Base-by-base conservation (phyloP, 768 basidiomycete genomes). In the Cyclocybe aegerita region DNA sequence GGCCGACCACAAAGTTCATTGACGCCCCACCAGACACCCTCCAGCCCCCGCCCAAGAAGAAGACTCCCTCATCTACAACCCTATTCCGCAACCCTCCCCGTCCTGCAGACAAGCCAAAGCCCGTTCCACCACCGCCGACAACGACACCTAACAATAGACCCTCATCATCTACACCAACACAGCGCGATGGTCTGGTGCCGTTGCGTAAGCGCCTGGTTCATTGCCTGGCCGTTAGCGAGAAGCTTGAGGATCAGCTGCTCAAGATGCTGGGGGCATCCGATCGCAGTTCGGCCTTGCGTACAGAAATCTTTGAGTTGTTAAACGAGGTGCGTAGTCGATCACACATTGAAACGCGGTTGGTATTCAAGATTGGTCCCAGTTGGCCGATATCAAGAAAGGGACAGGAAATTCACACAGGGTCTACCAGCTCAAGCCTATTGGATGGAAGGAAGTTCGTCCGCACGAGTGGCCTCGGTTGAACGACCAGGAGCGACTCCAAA, bases 391-490 rank as follows among this genome's bases (percentile, higher is more conserved):
- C 23, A 23, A 23, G 23, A 23, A 23, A 23, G 23, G 23, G 23
- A 64, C 68, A 49, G 70, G 70, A 15, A 67, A 72, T 7, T 63
- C 72, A 1, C 44, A 57, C 6, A 70, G 71, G 49, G 58, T 56
- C 0, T 90, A 84, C 75, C 60, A 68, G 31, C 78, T 89, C 52
- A 86, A 81, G 54, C 67, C 74, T 16, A 60, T 65, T 14, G 69
- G 79, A 2, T 90, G 88, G 87, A 72, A 72, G 32, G 83, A 90
- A 59, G 83, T 89, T 17, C 81, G 85, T 5, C 88, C 88, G 0
- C 82, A 75, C 50, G 84, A 82, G 53, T 86, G 79, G 75, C 69
- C 74, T 0, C 70, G 70, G 29, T 70, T 86, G 23, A 69, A 70
- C 2, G 77, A 79, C 29, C 43, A 68, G 2, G 79, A 83, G 39